Evolutionary conservation across 805 yeast species (phyloP).

Genomic region (Myxozyma kluyveri): DNA sequence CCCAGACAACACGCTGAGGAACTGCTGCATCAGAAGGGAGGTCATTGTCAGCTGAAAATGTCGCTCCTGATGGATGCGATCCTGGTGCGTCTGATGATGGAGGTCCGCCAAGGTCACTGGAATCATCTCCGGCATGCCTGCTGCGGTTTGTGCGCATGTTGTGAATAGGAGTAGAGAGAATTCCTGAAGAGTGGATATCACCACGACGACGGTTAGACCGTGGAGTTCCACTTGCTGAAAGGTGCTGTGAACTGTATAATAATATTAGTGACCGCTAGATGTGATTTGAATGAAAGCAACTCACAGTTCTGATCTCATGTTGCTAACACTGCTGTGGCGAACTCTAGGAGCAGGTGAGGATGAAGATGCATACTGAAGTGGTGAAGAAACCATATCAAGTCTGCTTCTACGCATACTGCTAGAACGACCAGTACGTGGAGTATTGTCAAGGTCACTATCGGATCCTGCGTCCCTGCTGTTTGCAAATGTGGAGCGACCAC

Average conservation of each 20-base stretch:
- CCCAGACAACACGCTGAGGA: constrained; percentile 76
- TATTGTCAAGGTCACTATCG: constrained; percentile 3
- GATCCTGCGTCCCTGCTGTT: background rate
- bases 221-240: constrained; percentile 14
- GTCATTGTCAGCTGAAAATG: constrained; percentile 21
- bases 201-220: constrained; percentile 50
- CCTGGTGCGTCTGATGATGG: constrained; percentile 19
- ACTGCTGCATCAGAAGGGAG: constrained; percentile 33
- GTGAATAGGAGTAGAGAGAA: constrained; percentile 66
- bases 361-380: constrained; percentile 23
- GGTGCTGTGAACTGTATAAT: constrained; percentile 6
- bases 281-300: background rate
- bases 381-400: constrained; percentile 26
- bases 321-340: constrained; percentile 3
- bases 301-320: constrained; percentile 23
- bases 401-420: constrained; percentile 10
- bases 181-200: constrained; percentile 70
- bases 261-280: background rate
- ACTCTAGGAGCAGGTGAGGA: constrained; percentile 23
- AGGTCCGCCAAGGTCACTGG: constrained; percentile 4
- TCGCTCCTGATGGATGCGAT: constrained; percentile 17
- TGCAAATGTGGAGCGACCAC: background rate
- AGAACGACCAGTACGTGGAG: constrained; percentile 13
- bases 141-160: constrained; percentile 39
- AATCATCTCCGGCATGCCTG: constrained; percentile 1